Evolutionary conservation across 2,329 filamentous ascomycete species (phyloP), one percentile per base, ranked within the genome.

Genomic region (Stachybotrys chlorohalonatus): DNA sequence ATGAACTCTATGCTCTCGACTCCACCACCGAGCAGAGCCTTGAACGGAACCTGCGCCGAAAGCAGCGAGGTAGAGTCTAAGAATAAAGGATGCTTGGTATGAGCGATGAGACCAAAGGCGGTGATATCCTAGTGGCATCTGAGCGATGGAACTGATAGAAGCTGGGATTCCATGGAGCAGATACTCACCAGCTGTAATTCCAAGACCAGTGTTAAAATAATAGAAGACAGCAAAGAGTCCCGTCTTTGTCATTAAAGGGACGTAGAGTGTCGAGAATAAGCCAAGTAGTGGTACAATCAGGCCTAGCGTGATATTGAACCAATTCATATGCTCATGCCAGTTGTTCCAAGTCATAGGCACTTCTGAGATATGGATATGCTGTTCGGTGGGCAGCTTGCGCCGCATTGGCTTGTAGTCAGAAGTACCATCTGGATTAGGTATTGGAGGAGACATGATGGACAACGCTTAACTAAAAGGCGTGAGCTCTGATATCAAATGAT

Each of bases 11-110:
- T 92, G 88, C 68, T 86, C 87, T 63, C 86, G 81, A 58, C 86
- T 81, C 88, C 88, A 92, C 86, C 87, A 91, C 70, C 87, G 77
- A 67, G 89, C 84, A 46, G 87, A 90, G 49, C 88, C 88, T 70
- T 92, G 81, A 54, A 90, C 86, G 56, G 87, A 86, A 72, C 87
- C 87, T 64, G 84, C 86, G 53, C 87, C 88, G 59, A 87, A 82
- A 47, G 83, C 83, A 54, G 87, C 87, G 58, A 91, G 81, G 74
- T 87, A 90, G 64, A 90, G 81, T 68, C 85, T 83, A 49, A 91
- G 80, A 42, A 86, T 86, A 15, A 86, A 72, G 30, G 79, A 79
- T 17, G 87, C 88, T 56, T 86, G 87, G 75, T 89, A 92, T 6
- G 85, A 88, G 52, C 81, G 83, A 71, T 92, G 88, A 62, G 88